Percentiles rank a stretch among this genome's conserved stretches.
Conservation (phyloP, 768 basidiomycete species). For the Macrolepiota fuliginosa region DNA sequence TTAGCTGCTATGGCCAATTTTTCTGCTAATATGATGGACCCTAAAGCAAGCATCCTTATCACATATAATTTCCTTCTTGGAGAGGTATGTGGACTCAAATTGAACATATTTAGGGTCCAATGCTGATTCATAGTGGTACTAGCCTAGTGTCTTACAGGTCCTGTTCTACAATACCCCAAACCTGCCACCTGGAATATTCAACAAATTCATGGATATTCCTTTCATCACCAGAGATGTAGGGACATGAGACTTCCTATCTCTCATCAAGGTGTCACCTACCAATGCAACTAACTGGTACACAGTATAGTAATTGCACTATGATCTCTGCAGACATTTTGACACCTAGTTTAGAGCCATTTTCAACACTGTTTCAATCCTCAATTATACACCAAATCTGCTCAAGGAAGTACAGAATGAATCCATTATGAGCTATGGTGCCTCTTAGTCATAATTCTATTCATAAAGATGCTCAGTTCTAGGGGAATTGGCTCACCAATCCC, state of each 20-base stretch:
- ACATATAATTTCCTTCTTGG: conserved; percentile 37
- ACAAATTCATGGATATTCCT: conserved; percentile 46
- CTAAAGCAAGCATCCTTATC: conserved; percentile 49
- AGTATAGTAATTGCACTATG: conserved; percentile 15
- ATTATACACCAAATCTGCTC: conserved; percentile 34
- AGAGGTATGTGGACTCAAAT: neutral
- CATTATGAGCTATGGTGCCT: conserved; percentile 18
- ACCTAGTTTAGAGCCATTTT: conserved; percentile 26
- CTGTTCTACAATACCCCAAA: conserved; percentile 63
- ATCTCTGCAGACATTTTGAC: neutral
- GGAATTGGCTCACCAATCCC: conserved; percentile 22
- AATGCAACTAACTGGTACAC: conserved; percentile 28
- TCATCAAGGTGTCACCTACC: conserved; percentile 36
- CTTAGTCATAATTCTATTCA: neutral
- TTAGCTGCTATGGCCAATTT: conserved; percentile 39
- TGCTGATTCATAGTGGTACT: neutral
- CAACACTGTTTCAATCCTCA: conserved; percentile 39
- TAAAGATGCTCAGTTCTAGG: conserved; percentile 40
- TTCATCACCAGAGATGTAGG: conserved; percentile 32
- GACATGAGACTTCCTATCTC: conserved; percentile 37
- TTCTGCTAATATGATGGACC: conserved; percentile 40
- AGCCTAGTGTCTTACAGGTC: conserved; percentile 23
- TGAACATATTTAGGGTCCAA: neutral
- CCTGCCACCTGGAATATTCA: conserved; percentile 48
- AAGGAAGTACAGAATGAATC: conserved; percentile 44